Conservation (phyloP, 257 asterid genomes). For the Perilla frutescens region DNA sequence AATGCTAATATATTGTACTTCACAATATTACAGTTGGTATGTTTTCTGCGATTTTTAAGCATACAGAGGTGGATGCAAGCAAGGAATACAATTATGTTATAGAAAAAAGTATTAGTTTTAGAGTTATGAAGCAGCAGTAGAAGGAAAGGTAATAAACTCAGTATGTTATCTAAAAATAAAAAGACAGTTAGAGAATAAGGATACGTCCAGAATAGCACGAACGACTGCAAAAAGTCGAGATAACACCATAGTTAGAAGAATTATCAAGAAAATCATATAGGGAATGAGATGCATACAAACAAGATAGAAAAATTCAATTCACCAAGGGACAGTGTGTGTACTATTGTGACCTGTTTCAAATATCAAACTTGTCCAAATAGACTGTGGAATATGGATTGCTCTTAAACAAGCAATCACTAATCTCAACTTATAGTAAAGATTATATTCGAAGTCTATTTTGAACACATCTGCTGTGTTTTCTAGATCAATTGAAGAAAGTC, state of each 20-base stretch:
- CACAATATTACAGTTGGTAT: not conserved
- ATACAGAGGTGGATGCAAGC: not conserved
- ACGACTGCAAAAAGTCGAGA: conserved; percentile 82
- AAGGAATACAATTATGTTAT: not conserved
- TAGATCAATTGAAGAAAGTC: conserved; percentile 9
- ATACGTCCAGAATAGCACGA: conserved; percentile 99
- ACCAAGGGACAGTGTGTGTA: not conserved
- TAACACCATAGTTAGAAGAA: conserved; percentile 27
- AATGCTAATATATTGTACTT: not conserved
- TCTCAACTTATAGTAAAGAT: not conserved
- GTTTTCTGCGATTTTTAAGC: not conserved
- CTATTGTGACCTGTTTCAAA: not conserved
- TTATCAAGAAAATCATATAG: conserved; percentile 11
- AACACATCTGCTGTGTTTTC: not conserved
- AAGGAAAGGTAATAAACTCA: conserved; percentile 12
- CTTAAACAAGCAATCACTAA: not conserved
- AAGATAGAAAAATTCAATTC: not conserved
- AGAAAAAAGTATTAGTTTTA: not conserved
- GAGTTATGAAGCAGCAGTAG: not conserved
- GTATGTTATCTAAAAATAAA: not conserved
- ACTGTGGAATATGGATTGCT: conserved; percentile 10
- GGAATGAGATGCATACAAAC: not conserved
- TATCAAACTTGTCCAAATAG: conserved; percentile 4
- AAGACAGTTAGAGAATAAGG: conserved; percentile 48
- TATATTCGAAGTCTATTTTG: not conserved